Percentiles rank a stretch among this genome's conserved stretches.
Conservation (phyloP, 2,329 filamentous ascomycete genomes). For the Zalaria sp. region DNA sequence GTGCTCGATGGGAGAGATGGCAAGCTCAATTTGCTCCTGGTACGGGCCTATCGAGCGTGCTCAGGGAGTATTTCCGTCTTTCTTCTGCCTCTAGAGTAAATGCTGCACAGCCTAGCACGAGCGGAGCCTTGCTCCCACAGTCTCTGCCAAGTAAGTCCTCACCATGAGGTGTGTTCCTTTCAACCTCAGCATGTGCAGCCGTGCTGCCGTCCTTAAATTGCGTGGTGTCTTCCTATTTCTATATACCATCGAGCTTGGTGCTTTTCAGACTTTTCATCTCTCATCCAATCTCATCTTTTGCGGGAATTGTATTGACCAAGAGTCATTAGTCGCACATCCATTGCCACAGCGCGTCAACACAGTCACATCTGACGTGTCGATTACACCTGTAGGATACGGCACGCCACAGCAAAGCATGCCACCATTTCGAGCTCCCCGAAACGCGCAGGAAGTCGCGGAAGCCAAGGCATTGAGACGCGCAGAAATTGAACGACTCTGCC, state of each 20-base stretch:
- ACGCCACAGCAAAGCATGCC: constrained; percentile 3
- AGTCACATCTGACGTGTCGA: background rate
- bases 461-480: constrained; percentile 49
- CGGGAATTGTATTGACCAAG: background rate
- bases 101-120: background rate
- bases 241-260: no score
- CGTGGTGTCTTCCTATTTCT: no score
- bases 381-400: background rate
- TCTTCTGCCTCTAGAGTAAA: constrained; percentile 7
- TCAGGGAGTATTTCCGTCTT: constrained; percentile 18
- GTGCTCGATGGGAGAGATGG: constrained; percentile 64
- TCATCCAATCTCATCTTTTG: no score
- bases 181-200: no score
- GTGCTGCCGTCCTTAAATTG: no score
- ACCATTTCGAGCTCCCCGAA: constrained; percentile 24
- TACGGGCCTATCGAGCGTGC: constrained; percentile 12
- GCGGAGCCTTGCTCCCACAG: constrained; percentile 1
- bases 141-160: constrained; percentile 4
- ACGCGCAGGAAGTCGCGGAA: constrained; percentile 47
- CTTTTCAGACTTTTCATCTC: no score
- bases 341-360: background rate
- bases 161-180: background rate
- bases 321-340: background rate
- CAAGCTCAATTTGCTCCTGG: constrained; percentile 27
- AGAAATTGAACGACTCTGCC: constrained; percentile 59